A percentile compares a stretch with the other conserved stretches of the same genome.
phyloP scores from a whole-genome alignment of 176 grass and related monocot genomes.

The Carex cristatella region DNA sequence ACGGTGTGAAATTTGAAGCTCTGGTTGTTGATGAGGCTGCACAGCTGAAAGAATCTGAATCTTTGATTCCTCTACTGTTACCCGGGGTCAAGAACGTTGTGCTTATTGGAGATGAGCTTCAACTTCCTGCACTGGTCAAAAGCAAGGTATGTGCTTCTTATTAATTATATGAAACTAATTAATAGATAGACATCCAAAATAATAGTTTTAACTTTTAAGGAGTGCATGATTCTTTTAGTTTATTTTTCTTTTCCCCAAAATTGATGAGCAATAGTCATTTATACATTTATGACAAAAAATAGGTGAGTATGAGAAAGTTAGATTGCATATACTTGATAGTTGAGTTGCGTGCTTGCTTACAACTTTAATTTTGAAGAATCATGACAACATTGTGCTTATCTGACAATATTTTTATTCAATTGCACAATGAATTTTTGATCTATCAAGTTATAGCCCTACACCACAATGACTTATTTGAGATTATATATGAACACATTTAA shows the following conservation, averaged over 20 bases:
- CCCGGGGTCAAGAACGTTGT: constrained; percentile 32
- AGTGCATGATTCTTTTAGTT: too few species aligned
- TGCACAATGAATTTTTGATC: not conserved
- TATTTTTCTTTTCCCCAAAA: too few species aligned
- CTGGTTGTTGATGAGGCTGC: constrained; percentile 73
- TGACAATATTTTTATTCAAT: not conserved
- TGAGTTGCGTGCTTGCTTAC: not conserved
- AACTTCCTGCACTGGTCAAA: constrained; percentile 55
- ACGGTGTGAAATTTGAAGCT: constrained; percentile 27
- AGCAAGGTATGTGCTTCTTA: constrained; percentile 40
- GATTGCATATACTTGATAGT: not conserved
- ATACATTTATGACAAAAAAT: not conserved
- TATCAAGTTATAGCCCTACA: not conserved
- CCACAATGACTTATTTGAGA: not conserved
- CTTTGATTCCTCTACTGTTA: constrained; percentile 55
- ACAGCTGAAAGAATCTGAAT: constrained; percentile 70
- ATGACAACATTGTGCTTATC: not conserved
- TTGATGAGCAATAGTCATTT: not conserved
- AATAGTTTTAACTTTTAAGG: too few species aligned
- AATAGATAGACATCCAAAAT: not conserved
- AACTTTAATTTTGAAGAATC: not conserved
- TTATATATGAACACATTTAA: not conserved
- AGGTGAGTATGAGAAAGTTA: not conserved
- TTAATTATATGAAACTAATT: not conserved
- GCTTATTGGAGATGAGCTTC: constrained; percentile 62